Evolutionary conservation across 208 protist species (phyloP), one percentile per base, ranked within the genome.

Genomic region (Leishmania lainsoni): DNA sequence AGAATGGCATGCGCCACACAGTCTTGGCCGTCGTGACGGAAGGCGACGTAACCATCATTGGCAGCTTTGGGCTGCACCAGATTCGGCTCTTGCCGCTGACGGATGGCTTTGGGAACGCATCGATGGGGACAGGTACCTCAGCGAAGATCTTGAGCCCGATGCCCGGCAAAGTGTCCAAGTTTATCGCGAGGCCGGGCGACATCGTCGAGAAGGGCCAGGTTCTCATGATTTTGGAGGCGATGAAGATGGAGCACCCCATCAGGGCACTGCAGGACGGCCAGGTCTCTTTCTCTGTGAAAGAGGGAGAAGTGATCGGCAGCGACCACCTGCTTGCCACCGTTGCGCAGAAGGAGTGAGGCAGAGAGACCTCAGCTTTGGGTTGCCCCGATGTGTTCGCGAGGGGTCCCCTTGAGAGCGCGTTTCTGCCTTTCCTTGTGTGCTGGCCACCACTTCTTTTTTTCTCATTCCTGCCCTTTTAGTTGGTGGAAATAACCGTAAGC

Each of bases 201-300:
- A 48, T 59, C 9, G 97, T 99, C 4, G 87, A 87, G 66, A 89
- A 89, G 45, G 98, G 97, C 42, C 78, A 98, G 51, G 76, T 93
- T 45, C 72, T 99, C 22, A 66, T 99, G 54, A 90, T 98, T 1
- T 80, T 99, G 72, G 98, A 99, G 83, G 98, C 97, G 6, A 99
- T 99, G 98, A 99, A 99, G 89, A 99, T 99, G 97, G 98, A 99
- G 80, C 92, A 97, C 75, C 86, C 87, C 14, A 82, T 98, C 72
- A 90, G 86, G 74, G 86, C 92, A 9, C 75, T 89, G 16, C 78
- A 76, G 71, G 85, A 89, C 69, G 94, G 94, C 51, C 79, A 76
- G 72, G 81, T 93, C n/a, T 70, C 49, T 6, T 85, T 96, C 32
- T 79, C 70, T 42, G 83, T 88, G 29, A 92, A 88, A 35, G 87